Evolutionary conservation across 805 yeast species (phyloP).

Genomic region (Candida maesae): DNA sequence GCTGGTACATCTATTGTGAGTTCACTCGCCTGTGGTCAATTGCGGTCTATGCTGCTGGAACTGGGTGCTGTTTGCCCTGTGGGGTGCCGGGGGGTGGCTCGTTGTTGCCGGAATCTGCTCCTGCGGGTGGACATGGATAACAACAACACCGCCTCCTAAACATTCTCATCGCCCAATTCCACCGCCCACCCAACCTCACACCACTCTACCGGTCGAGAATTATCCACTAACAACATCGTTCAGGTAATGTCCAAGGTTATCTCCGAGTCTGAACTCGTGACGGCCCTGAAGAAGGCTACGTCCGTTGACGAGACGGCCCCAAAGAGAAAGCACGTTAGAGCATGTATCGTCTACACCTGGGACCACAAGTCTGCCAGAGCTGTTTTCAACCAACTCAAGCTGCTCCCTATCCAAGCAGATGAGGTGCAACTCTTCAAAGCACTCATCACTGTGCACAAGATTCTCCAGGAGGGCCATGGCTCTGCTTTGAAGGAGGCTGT

Average conservation of each 20-base stretch:
- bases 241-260: constrained; percentile 23
- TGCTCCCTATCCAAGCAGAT: constrained; percentile 75
- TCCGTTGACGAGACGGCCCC: constrained; percentile 87
- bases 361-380: constrained; percentile 82
- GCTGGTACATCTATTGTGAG: no score
- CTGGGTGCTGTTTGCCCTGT: no score
- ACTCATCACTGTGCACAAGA: constrained; percentile 80
- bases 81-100: no score
- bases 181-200: neutral
- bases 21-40: no score
- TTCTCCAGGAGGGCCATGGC: constrained; percentile 97
- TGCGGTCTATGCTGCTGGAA: no score
- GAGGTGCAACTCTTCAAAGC: constrained; percentile 86
- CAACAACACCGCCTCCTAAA: no score
- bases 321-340: constrained; percentile 91
- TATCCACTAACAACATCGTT: neutral
- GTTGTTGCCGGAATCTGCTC: no score
- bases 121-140: no score
- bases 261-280: constrained; percentile 38
- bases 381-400: constrained; percentile 79
- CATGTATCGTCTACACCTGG: constrained; percentile 95
- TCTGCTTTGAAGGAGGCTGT: constrained; percentile 77
- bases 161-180: no score
- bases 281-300: constrained; percentile 69
- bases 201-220: neutral